phyloP scores from a whole-genome alignment of 1,284 basidiomycete species.

The Microbotryum lychnidis-dioicae region DNA sequence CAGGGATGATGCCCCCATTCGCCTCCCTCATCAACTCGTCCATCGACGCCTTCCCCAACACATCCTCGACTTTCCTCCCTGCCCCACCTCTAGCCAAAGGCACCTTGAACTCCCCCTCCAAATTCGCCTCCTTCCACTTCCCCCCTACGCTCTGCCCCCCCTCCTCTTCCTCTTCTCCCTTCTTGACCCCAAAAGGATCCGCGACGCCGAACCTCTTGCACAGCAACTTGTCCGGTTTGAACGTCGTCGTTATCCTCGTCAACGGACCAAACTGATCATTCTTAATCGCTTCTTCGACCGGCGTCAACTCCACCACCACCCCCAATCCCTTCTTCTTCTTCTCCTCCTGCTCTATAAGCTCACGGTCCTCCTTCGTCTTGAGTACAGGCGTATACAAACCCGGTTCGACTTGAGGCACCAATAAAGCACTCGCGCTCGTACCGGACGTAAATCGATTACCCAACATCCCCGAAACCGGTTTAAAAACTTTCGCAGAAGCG shows the following conservation, averaged over 20 bases:
- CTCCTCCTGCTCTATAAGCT: constrained; percentile 17
- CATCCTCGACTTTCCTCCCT: constrained; percentile 10
- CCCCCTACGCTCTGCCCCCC: constrained; percentile 8
- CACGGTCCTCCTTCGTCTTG: constrained; percentile 33
- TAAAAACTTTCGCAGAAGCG: constrained; percentile 79
- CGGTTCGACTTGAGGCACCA: constrained; percentile 40
- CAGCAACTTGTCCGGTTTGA: constrained; percentile 71
- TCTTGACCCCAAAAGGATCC: constrained; percentile 54
- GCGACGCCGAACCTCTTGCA: constrained; percentile 93
- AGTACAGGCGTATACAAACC: constrained; percentile 40
- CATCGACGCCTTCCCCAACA: constrained; percentile 25
- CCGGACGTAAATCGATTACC: constrained; percentile 70
- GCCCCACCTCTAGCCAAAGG: constrained; percentile 8
- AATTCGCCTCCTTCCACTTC: constrained; percentile 25
- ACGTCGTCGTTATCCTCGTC: constrained; percentile 55
- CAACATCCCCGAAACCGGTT: constrained; percentile 86
- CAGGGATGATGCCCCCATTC: not conserved
- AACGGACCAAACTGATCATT: constrained; percentile 84
- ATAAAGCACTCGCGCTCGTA: constrained; percentile 53
- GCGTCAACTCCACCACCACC: constrained; percentile 50
- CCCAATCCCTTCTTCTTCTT: constrained; percentile 41
- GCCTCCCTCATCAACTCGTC: constrained; percentile 26
- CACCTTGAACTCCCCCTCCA: not conserved
- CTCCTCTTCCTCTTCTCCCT: constrained; percentile 38
- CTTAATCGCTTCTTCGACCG: constrained; percentile 68